Evolutionary conservation across 2,329 filamentous ascomycete genomes (phyloP).

Genomic region (Pseudopithomyces maydicus): DNA sequence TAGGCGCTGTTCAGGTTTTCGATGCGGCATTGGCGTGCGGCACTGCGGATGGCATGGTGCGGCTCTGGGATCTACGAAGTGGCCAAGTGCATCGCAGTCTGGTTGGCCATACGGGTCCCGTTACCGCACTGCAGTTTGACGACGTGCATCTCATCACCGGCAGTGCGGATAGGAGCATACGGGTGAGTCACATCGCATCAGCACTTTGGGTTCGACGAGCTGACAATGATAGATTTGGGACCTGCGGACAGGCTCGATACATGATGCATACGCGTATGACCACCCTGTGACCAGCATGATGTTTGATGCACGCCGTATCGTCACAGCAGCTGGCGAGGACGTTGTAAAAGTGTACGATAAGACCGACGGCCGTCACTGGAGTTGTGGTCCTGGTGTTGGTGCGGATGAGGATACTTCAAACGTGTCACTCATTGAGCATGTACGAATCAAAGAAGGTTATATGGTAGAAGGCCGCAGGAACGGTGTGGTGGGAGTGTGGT

Average conservation of each 20-base stretch:
- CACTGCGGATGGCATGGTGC: constrained; percentile 95
- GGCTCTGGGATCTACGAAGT: constrained; percentile 93
- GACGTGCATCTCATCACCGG: constrained; percentile 94
- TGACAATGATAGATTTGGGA: constrained; percentile 84
- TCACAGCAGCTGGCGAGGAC: constrained; percentile 85
- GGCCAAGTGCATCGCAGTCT: constrained; percentile 96
- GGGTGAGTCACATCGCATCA: constrained; percentile 65
- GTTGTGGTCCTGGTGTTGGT: constrained; percentile 82
- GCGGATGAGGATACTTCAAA: constrained; percentile 67
- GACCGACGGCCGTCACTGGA: constrained; percentile 93
- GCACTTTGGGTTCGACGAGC: constrained; percentile 17
- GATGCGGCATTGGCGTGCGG: constrained; percentile 94
- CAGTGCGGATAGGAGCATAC: constrained; percentile 87
- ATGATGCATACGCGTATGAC: constrained; percentile 95
- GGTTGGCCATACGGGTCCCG: constrained; percentile 92
- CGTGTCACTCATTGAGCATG: constrained; percentile 69
- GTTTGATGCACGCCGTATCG: constrained; percentile 91
- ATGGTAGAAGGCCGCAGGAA: constrained; percentile 87
- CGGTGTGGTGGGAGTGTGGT: constrained; percentile 88
- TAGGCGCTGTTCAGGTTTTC: constrained; percentile 93
- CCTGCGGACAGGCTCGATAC: constrained; percentile 91
- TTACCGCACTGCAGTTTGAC: constrained; percentile 95
- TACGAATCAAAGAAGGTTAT: constrained; percentile 92
- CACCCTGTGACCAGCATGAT: constrained; percentile 93
- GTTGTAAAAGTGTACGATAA: constrained; percentile 99